Percentiles rank a stretch among this genome's conserved stretches.
phyloP scores from a whole-genome alignment of 345 rosid species.

The Eucalyptus paniculata region DNA sequence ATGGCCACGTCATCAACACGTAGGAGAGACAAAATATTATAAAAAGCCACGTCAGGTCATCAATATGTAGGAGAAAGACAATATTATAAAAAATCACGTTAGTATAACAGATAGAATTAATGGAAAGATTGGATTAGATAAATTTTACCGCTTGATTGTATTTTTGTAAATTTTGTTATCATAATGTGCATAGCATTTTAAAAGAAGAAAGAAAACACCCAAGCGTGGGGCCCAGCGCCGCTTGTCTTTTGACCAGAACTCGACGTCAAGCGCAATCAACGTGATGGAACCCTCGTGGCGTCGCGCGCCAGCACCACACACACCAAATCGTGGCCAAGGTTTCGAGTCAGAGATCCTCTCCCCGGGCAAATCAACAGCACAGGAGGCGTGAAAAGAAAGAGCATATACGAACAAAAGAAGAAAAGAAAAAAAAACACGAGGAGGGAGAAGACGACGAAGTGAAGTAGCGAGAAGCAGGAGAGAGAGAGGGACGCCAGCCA shows the following conservation, averaged over 20 bases:
- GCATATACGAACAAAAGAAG: background rate
- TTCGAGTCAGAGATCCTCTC: background rate
- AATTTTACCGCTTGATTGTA: fast-evolving
- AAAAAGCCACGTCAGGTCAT: no score
- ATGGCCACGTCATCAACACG: no score
- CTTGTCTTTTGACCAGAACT: background rate
- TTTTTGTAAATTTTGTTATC: no score
- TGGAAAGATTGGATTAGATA: no score
- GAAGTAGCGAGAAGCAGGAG: background rate
- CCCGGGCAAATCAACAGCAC: background rate
- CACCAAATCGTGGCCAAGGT: background rate
- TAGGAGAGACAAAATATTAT: no score
- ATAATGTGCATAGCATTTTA: no score
- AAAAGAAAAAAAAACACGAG: background rate
- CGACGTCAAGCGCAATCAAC: background rate
- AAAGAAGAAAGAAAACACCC: fast-evolving
- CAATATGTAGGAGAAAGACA: no score
- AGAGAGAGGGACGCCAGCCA: background rate
- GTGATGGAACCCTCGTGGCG: background rate
- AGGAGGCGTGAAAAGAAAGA: background rate
- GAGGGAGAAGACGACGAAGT: background rate
- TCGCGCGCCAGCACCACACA: background rate
- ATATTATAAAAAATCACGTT: no score
- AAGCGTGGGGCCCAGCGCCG: background rate
- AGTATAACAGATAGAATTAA: no score